These are phyloP conservation scores for Elsinoe fawcettii DNA, from an alignment of 2,329 filamentous ascomycete species.

Conservation along the genomic window DNA sequence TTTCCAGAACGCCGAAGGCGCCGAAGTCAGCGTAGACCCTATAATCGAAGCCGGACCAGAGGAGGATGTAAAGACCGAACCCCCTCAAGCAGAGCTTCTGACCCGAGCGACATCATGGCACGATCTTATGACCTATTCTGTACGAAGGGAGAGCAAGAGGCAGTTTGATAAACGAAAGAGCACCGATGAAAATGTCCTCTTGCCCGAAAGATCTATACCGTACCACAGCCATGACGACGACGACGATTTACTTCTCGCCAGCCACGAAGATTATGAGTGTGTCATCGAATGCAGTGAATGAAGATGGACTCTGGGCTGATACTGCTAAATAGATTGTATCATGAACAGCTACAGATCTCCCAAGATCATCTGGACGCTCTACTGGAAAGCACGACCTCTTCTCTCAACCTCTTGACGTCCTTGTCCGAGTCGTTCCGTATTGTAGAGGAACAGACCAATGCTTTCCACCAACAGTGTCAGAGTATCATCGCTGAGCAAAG, in stretches of 20 bases:
- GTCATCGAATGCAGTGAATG: conserved; percentile 24
- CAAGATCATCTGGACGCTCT: conserved; percentile 75
- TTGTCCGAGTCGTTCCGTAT: conserved; percentile 79
- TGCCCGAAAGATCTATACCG: background rate
- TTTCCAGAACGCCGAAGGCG: conserved; percentile 48
- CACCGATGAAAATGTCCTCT: conserved; percentile 16
- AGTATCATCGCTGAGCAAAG: conserved; percentile 75
- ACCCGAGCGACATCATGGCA: conserved; percentile 70
- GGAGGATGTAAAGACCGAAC: conserved; percentile 46
- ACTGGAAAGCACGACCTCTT: conserved; percentile 66
- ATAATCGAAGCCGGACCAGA: conserved; percentile 55
- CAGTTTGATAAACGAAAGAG: conserved; percentile 34
- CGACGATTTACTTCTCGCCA: conserved; percentile 66
- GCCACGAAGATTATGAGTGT: conserved; percentile 77
- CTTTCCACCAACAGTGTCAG: conserved; percentile 88
- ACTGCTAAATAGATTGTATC: conserved; percentile 53
- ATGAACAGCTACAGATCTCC: conserved; percentile 71
- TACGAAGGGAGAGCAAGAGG: conserved; percentile 49
- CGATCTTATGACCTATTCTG: conserved; percentile 59
- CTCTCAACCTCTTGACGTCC: conserved; percentile 66
- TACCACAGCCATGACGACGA: conserved; percentile 31
- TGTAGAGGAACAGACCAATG: conserved; percentile 85
- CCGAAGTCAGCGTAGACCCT: conserved; percentile 47
- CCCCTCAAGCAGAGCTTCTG: conserved; percentile 57
- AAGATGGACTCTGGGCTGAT: background rate